Evolutionary conservation across 192 early-diverging fungal species (phyloP).

Genomic region (Haplosporangium gracile): DNA sequence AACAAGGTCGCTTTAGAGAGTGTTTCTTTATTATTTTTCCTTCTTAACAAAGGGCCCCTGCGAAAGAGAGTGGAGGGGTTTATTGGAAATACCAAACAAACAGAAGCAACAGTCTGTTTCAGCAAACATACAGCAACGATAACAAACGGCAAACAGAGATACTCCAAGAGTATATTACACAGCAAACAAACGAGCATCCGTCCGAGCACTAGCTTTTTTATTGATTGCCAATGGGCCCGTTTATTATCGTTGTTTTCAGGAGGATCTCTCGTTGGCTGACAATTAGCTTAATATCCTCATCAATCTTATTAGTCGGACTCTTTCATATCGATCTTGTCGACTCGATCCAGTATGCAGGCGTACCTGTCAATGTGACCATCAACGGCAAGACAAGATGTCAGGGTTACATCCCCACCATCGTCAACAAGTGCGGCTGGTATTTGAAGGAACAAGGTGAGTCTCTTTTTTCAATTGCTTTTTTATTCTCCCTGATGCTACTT

Average conservation of each 20-base stretch:
- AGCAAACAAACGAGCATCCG: neutral
- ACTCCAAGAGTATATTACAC: neutral
- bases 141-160: neutral
- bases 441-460: constrained; percentile 58
- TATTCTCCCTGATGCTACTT: neutral
- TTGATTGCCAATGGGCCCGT: neutral
- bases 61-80: neutral
- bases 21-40: neutral
- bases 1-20: neutral
- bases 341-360: constrained; percentile 57
- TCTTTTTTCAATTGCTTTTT: neutral
- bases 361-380: constrained; percentile 55
- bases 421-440: constrained; percentile 58
- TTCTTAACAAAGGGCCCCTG: neutral
- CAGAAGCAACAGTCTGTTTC: neutral
- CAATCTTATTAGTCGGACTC: constrained; percentile 25
- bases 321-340: constrained; percentile 57
- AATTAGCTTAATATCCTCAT: neutral
- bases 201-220: neutral
- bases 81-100: neutral
- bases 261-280: neutral
- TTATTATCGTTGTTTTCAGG: neutral
- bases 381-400: constrained; percentile 38
- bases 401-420: constrained; percentile 61
- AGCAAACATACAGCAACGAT: neutral